Evolutionary conservation across 805 yeast species (phyloP), one percentile per base, ranked within the genome.

Genomic region (Wickerhamiella allomyrinae): DNA sequence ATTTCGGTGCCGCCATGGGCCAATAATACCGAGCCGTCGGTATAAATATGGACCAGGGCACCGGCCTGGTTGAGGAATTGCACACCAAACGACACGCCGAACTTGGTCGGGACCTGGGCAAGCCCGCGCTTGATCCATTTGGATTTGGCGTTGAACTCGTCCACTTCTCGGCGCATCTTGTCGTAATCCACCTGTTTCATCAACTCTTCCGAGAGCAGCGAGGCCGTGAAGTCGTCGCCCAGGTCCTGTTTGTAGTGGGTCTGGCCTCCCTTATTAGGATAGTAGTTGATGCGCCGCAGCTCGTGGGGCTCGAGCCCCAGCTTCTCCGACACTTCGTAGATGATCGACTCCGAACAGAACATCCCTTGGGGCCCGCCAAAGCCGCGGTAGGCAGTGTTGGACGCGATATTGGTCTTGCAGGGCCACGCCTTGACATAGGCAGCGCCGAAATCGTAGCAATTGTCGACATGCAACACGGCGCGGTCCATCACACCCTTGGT

Each of bases 291-390:
- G 24, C 55, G 55, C 29, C 73, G 51, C 22, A 68, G 51, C 24
- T 49, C 43, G 29, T 69, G 71, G 5, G 66, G 60, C 43, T 67
- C 68, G 29, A 68, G 46, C 0, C 58, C 59, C 34, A 67, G 56
- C 45, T 49, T 47, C 48, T 68, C 71, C 15, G 69, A 55, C 20
- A 68, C 62, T 29, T 64, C 61, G 35, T 56, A 53, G 29, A 68
- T 58, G 37, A 68, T 62, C 15, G 61, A 49, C 46, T 68, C 73
- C 3, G 66, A 65, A 27, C 60, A 57, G 44, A 62, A 66, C 67
- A 68, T 66, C 4, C 73, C 73, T 41, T 69, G 73, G 7, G 71
- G 73, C 3, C 70, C 73, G 21, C 73, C 73, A 50, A 68, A 68
- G 3, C 71, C 70, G 44, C 73, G 58, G 48, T 62, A 68, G 5